Evolutionary conservation across 768 basidiomycete species (phyloP).

Genomic region (Neoboletus subvelutipes): DNA sequence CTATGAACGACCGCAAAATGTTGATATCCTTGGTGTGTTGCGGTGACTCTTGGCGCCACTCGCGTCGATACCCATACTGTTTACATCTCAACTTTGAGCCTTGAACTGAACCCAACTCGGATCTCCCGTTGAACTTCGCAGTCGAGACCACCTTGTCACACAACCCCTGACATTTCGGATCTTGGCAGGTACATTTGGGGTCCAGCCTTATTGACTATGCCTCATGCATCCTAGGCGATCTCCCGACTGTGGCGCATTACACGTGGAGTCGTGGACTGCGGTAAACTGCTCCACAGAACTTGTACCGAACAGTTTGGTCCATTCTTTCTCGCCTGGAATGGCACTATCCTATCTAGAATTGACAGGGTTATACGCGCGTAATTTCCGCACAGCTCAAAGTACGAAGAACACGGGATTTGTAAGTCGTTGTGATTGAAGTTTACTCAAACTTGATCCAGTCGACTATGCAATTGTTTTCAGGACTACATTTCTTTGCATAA

Average conservation of each 20-base stretch:
- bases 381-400: conserved; percentile 20
- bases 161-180: not conserved
- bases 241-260: not conserved
- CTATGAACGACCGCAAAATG: too few relatives aligned
- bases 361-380: conserved; percentile 17
- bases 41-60: not conserved
- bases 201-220: not conserved
- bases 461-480: conserved; percentile 1
- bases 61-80: not conserved
- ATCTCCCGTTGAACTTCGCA: not conserved
- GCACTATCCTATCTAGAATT: conserved; percentile 5
- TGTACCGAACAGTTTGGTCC: not conserved
- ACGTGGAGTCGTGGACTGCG: conserved; percentile 5
- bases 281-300: conserved; percentile 1
- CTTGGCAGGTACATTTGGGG: conserved; percentile 1
- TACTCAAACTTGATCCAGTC: not conserved
- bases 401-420: not conserved
- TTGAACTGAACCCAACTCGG: not conserved
- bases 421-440: not conserved
- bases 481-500: conserved; percentile 6
- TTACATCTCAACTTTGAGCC: not conserved
- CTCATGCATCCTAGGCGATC: not conserved
- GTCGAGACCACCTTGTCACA: not conserved
- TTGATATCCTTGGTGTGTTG: too few relatives aligned
- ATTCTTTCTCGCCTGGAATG: conserved; percentile 9